Evolutionary conservation across 306 rosid genomes (phyloP).

Genomic region (Citrullus amarus): DNA sequence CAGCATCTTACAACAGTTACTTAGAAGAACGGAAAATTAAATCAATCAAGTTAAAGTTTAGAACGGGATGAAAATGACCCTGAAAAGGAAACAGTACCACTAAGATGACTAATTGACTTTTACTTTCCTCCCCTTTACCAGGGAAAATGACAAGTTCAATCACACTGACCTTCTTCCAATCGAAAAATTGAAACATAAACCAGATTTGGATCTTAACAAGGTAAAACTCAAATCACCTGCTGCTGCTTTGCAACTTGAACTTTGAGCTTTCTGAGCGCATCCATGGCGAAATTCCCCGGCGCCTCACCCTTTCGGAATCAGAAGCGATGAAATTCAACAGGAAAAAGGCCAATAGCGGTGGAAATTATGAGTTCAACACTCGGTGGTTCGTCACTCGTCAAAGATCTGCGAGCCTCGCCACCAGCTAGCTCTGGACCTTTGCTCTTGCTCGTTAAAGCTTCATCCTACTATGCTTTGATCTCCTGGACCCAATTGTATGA

Average conservation of each 20-base stretch:
- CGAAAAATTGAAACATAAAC: not conserved
- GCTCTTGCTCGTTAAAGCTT: not conserved
- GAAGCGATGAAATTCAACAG: not conserved
- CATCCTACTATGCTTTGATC: not conserved
- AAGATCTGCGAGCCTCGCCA: not conserved
- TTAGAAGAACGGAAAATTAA: not conserved
- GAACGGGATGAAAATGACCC: not conserved
- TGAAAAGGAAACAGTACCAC: not conserved
- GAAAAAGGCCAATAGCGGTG: not conserved
- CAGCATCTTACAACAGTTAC: not conserved
- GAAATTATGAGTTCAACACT: not conserved
- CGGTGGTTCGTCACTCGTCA: not conserved
- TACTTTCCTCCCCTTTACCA: not conserved
- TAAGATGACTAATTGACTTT: not conserved
- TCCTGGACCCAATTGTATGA: not conserved
- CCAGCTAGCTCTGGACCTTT: not conserved
- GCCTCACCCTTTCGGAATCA: not conserved
- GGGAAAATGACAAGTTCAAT: not conserved
- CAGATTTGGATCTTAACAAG: not conserved
- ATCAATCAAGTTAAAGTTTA: not conserved
- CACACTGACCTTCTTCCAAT: not conserved
- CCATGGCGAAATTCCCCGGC: conserved; percentile 37
- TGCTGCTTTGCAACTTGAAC: conserved; percentile 96
- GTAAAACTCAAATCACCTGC: conserved; percentile 26
- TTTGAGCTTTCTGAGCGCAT: conserved; percentile 63